Conservation (phyloP, 2,329 filamentous ascomycete genomes). For the Apiospora malaysiana region DNA sequence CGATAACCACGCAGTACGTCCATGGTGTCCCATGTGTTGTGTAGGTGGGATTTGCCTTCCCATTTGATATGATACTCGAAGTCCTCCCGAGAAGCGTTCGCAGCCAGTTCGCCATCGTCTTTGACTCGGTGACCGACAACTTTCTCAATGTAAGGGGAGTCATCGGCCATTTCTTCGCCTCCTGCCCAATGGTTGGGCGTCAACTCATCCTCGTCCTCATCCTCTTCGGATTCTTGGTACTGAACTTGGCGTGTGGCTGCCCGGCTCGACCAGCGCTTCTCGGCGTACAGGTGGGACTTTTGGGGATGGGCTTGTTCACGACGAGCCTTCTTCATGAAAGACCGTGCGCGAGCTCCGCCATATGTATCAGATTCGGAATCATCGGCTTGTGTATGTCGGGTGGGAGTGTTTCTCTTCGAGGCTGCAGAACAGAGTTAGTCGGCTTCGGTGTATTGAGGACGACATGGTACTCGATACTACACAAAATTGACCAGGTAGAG, state of each 20-base stretch:
- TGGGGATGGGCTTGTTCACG: conserved; percentile 70
- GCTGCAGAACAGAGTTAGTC: conserved; percentile 45
- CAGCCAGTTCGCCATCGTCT: conserved; percentile 66
- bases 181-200: conserved; percentile 74
- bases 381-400: conserved; percentile 58
- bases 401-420: conserved; percentile 65
- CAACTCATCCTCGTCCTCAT: conserved; percentile 68
- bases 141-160: conserved; percentile 85
- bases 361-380: conserved; percentile 79
- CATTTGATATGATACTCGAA: conserved; percentile 96
- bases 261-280: conserved; percentile 91
- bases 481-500: conserved; percentile 12
- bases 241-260: conserved; percentile 74
- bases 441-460: conserved; percentile 18
- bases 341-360: conserved; percentile 75
- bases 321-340: conserved; percentile 76
- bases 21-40: conserved; percentile 92
- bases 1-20: conserved; percentile 77
- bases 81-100: conserved; percentile 70
- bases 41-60: conserved; percentile 93
- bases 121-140: conserved; percentile 86
- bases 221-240: conserved; percentile 72
- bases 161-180: conserved; percentile 73
- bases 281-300: conserved; percentile 69
- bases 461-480: conserved; percentile 12